Evolutionary conservation across 495 filamentous ascomycete genomes (phyloP).

Genomic region (Cairneyella variabilis): DNA sequence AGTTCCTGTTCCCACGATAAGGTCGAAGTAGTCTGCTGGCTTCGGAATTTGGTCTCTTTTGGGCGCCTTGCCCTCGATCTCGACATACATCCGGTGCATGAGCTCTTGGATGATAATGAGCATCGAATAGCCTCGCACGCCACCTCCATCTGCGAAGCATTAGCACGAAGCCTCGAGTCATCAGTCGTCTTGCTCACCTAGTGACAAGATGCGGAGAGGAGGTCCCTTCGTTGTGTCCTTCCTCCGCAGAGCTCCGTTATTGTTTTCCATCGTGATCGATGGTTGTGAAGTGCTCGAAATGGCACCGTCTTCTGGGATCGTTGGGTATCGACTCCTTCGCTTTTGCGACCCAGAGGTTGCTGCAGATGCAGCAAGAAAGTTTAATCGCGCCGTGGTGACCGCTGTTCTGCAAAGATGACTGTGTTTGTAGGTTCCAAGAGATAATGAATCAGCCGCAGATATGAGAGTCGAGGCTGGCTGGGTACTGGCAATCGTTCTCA

Average conservation of each 20-base stretch:
- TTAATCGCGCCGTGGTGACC: constrained; percentile 22
- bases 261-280: constrained; percentile 14
- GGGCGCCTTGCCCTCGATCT: constrained; percentile 77
- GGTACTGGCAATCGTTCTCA: neutral
- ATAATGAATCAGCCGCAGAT: constrained; percentile 7
- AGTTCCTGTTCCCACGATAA: constrained; percentile 92
- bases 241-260: constrained; percentile 47
- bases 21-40: constrained; percentile 96
- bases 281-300: constrained; percentile 1
- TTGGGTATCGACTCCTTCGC: constrained; percentile 6
- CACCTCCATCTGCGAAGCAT: constrained; percentile 68
- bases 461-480: neutral
- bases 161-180: constrained; percentile 1
- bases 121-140: constrained; percentile 96
- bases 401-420: constrained; percentile 21
- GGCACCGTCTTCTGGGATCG: constrained; percentile 4
- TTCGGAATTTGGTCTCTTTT: constrained; percentile 87
- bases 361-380: constrained; percentile 18
- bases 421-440: constrained; percentile 5
- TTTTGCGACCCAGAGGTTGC: constrained; percentile 4
- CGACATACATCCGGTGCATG: constrained; percentile 90
- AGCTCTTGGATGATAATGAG: constrained; percentile 92
- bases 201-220: constrained; percentile 83
- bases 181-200: constrained; percentile 55
- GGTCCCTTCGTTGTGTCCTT: constrained; percentile 95